Base-by-base conservation (phyloP, 805 yeast species). In the Ogataea chonburiensis region DNA sequence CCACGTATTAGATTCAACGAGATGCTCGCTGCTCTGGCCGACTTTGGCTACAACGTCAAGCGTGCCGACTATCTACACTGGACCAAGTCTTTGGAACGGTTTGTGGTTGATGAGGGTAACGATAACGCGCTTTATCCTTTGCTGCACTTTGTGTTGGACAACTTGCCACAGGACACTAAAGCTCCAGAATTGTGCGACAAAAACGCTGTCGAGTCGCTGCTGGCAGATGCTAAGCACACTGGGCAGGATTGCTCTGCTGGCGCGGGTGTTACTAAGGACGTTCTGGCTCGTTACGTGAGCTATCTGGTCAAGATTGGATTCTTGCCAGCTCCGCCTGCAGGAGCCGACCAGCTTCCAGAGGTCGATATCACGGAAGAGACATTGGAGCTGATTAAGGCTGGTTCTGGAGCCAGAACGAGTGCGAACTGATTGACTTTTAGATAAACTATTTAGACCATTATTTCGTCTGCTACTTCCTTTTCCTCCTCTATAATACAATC, bases 151-250 rank as follows among this genome's bases (percentile, higher is more conserved):
- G 98, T 89, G 10, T 71, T 94, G 49, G 98, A 88, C 55, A 81
- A 89, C 57, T 73, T 93, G 54, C 97, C 97, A 5, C 82, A 81
- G 44, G 81, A 80, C 58, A 85, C 98, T 20, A 85, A 80, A 62
- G 98, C 98, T 8, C 98, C 98, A 2, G 97, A 91, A 61, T 71
- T 93, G 46, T 96, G 89, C 55, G 98, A 94, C 50, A 35, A 70
- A 4, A 89, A 93, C 58, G 86, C 98, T 1, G 74, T 70, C n/a
- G 58, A 59, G n/a, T 73, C 89, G 0, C 74, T 93, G 56, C 66
- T 63, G 40, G 67, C 61, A 17, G 96, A 87, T 56, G 61, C 67
- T 5, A 53, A 53, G 20, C 75, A 79, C 77, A 59, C 55, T 19
- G 86, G 85, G 10, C 70, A 63, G 31, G 95, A 87, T 53, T 66